These are phyloP conservation scores for Termitomyces sp. DNA, from an alignment of 768 basidiomycete species.

Conservation along the genomic window DNA sequence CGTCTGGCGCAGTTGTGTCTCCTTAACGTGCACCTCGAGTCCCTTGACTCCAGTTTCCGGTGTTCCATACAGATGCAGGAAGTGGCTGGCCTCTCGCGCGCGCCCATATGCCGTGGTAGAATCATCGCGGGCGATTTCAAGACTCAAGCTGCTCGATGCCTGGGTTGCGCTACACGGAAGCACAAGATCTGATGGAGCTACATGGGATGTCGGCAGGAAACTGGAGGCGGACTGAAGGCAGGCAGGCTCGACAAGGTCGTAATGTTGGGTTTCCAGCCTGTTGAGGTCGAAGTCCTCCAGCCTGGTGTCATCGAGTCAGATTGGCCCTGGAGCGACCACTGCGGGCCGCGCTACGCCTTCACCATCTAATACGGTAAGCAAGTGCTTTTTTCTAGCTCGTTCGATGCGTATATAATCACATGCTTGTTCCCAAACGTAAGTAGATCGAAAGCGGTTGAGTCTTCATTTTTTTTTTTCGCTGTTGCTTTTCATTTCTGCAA, in stretches of 20 bases:
- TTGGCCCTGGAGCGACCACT: slow-evolving; percentile 29
- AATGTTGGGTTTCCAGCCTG: slow-evolving; percentile 26
- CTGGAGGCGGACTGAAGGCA: slow-evolving; percentile 21
- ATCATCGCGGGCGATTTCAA: slow-evolving; percentile 46
- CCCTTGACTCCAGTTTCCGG: slow-evolving; percentile 18
- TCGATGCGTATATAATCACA: too few species aligned
- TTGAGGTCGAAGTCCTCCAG: slow-evolving; percentile 29
- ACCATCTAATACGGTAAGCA: background rate
- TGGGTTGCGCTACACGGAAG: slow-evolving; percentile 32
- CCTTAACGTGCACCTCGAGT: slow-evolving; percentile 23
- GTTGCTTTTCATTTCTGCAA: too few species aligned
- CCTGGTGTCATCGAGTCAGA: slow-evolving; percentile 28
- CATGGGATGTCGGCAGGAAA: slow-evolving; percentile 25
- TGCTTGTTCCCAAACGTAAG: too few species aligned
- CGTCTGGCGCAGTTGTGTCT: slow-evolving; percentile 23
- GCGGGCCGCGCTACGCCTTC: slow-evolving; percentile 22
- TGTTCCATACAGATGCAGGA: slow-evolving; percentile 28
- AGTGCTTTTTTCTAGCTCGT: too few species aligned
- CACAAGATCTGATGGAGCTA: slow-evolving; percentile 24
- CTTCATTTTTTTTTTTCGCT: too few species aligned
- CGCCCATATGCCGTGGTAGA: slow-evolving; percentile 27
- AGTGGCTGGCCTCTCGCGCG: slow-evolving; percentile 30
- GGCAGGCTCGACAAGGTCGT: slow-evolving; percentile 37
- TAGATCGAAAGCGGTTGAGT: too few species aligned
- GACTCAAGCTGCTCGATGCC: slow-evolving; percentile 34